Conservation (phyloP, 108 stramenopile species). For the Thalassiosira profunda region DNA sequence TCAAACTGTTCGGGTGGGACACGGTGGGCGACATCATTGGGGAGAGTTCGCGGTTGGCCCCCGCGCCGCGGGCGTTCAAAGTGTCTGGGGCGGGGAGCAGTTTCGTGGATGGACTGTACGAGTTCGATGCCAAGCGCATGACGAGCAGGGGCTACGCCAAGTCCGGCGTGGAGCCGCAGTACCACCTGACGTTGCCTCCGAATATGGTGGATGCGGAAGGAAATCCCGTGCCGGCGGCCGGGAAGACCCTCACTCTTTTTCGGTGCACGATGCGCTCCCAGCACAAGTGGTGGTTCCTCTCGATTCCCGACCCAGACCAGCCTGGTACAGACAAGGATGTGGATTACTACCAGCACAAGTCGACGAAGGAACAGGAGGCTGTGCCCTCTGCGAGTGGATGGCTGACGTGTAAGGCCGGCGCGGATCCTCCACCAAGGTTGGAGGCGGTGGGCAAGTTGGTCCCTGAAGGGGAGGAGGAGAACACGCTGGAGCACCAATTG, state of each 20-base stretch:
- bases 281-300: conserved; percentile 99
- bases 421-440: conserved; percentile 85
- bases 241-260: conserved; percentile 90
- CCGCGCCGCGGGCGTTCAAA: conserved; percentile 73
- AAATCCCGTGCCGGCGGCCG: conserved; percentile 26
- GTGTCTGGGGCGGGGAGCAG: conserved; percentile 77
- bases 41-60: conserved; percentile 55
- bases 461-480: conserved; percentile 73
- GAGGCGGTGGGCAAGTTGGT: conserved; percentile 70
- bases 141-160: conserved; percentile 67
- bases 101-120: conserved; percentile 87
- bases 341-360: conserved; percentile 98
- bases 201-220: background rate
- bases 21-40: conserved; percentile 75
- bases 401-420: conserved; percentile 77
- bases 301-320: conserved; percentile 93
- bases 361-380: conserved; percentile 77
- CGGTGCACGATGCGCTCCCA: conserved; percentile 96
- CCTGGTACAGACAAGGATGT: conserved; percentile 98
- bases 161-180: conserved; percentile 53
- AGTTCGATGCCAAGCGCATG: conserved; percentile 50
- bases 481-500: conserved; percentile 80
- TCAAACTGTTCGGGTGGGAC: conserved; percentile 91
- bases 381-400: conserved; percentile 82
- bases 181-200: conserved; percentile 48